phyloP scores from a whole-genome alignment of 2,329 filamentous ascomycete genomes.

The Whalleya microplaca region DNA sequence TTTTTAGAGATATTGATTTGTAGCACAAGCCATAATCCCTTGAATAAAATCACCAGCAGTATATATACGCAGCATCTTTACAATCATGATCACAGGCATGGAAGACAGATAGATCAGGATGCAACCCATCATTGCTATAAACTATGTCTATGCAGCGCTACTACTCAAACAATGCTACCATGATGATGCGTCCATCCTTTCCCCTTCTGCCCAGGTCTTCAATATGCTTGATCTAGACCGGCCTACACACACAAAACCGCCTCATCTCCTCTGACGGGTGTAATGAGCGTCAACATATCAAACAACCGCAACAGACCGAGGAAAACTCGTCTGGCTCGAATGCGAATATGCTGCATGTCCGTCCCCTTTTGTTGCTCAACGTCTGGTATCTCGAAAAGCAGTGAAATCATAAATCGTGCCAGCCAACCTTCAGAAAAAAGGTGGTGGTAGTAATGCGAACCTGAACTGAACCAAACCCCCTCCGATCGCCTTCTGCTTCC shows the following conservation, averaged over 20 bases:
- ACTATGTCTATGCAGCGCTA: conserved; percentile 1
- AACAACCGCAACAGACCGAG: not conserved
- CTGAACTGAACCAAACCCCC: not conserved
- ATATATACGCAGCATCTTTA: not conserved
- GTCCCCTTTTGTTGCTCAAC: not conserved
- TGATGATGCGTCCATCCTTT: conserved; percentile 1
- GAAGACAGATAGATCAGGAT: not conserved
- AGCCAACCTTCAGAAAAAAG: conserved; percentile 1
- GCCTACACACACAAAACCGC: not conserved
- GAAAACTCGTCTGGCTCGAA: not conserved
- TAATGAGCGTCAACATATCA: not conserved
- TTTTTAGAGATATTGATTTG: too few species aligned
- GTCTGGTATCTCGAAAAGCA: conserved; percentile 7
- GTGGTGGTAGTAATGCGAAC: not conserved
- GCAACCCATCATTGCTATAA: conserved; percentile 11
- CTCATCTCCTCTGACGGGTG: too few species aligned
- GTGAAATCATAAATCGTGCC: conserved; percentile 9
- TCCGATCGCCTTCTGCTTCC: conserved; percentile 2
- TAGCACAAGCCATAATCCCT: too few species aligned
- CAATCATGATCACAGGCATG: not conserved
- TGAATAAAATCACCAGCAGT: not conserved
- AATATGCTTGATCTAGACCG: not conserved
- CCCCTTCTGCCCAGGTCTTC: not conserved
- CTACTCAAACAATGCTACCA: conserved; percentile 10
- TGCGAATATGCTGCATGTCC: not conserved